Percentiles rank a stretch among this genome's conserved stretches.
phyloP scores from a whole-genome alignment of 345 rosid species.

The Euclidium syriacum region DNA sequence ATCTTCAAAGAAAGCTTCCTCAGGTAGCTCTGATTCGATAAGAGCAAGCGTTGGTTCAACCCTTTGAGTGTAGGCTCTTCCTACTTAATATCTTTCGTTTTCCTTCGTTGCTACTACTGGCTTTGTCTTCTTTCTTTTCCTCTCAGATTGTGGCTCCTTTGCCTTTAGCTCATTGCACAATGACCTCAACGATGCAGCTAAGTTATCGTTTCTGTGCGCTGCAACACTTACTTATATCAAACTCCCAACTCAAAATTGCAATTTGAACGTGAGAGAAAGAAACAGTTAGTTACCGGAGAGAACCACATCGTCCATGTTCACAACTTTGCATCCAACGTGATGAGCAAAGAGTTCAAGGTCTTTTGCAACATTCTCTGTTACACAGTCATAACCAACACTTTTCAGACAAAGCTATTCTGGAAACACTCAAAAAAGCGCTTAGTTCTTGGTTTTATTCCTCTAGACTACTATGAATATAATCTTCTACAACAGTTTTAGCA shows the following conservation, averaged over 20 bases:
- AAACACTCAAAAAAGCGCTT: too few species aligned
- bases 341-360: constrained; percentile 82
- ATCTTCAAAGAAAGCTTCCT: constrained; percentile 45
- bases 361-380: constrained; percentile 72
- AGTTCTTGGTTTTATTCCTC: too few species aligned
- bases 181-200: constrained; percentile 55
- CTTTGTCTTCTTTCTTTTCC: constrained; percentile 54
- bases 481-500: background rate
- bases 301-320: constrained; percentile 78
- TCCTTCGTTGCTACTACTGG: constrained; percentile 31
- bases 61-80: constrained; percentile 69
- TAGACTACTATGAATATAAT: background rate
- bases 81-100: too few species aligned
- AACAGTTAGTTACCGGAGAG: constrained; percentile 52
- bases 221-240: constrained; percentile 26
- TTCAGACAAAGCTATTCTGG: constrained; percentile 5
- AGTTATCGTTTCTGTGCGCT: constrained; percentile 86
- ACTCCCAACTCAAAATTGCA: constrained; percentile 29
- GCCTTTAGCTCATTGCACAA: constrained; percentile 56
- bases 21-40: constrained; percentile 43
- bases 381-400: background rate
- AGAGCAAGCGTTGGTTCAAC: constrained; percentile 68
- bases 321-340: constrained; percentile 86
- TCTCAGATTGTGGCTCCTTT: constrained; percentile 66
- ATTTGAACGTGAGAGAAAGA: background rate